Evolutionary conservation across 2,329 filamentous ascomycete genomes (phyloP).

Genomic region (Talaromyces sp.): DNA sequence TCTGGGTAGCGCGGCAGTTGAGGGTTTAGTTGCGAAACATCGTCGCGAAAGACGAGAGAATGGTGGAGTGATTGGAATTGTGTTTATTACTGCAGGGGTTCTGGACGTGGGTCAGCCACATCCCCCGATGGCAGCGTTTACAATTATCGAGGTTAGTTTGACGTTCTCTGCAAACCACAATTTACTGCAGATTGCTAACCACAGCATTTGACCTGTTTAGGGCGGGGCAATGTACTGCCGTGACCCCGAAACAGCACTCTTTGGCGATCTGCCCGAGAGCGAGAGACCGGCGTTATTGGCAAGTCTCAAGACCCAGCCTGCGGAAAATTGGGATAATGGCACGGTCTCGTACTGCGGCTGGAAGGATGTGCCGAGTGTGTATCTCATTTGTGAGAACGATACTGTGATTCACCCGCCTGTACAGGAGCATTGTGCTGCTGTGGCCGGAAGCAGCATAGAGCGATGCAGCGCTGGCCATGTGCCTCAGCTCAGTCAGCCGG

Average conservation of each 20-base stretch:
- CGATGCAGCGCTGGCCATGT: slow-evolving; percentile 13
- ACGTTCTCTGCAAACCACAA: neutral
- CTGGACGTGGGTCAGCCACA: neutral
- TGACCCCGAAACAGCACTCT: neutral
- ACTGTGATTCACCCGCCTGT: neutral
- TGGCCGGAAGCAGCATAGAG: slow-evolving; percentile 7
- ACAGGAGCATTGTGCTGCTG: slow-evolving; percentile 12
- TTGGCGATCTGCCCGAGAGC: neutral
- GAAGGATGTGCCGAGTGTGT: slow-evolving; percentile 15
- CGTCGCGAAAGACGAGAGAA: neutral
- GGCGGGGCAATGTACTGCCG: neutral
- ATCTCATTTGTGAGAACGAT: slow-evolving; percentile 7
- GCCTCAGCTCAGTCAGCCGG: slow-evolving; percentile 13
- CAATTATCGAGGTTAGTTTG: slow-evolving; percentile 3
- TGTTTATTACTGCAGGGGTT: neutral
- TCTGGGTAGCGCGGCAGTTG: slow-evolving; percentile 71
- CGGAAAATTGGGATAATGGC: slow-evolving; percentile 6
- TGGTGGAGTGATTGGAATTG: slow-evolving; percentile 9
- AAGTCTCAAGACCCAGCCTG: neutral
- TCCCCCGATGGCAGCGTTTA: slow-evolving; percentile 1
- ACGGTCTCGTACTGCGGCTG: slow-evolving; percentile 6
- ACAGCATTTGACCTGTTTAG: neutral
- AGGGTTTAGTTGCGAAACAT: slow-evolving; percentile 73
- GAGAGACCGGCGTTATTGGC: slow-evolving; percentile 3
- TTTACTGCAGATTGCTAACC: neutral